Base-by-base conservation (phyloP, 805 yeast genomes). In the Saccharomycopsis sp. region DNA sequence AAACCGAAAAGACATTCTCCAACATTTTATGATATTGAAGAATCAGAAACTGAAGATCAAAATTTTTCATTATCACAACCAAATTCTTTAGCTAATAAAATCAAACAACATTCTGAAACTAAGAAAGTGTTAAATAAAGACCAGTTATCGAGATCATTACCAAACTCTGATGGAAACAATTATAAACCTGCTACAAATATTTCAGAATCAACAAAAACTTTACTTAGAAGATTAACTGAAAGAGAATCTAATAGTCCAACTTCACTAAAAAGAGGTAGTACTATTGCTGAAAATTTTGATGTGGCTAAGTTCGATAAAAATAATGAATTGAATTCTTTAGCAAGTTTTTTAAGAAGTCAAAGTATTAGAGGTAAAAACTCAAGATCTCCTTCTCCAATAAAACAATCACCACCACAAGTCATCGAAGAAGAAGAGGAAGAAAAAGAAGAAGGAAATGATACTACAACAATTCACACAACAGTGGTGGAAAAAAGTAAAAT, bases 61-160 rank as follows among this genome's bases (percentile, higher is more conserved):
- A 10, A 42, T 8, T 45, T 45, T 36, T 42, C 49, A 8, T 20
- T 45, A 5, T 42, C 46, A 12, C 49, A 45, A 23, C 49, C 49
- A 2, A 42, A 36, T 27, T 36, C 44, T 3, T 23, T 45, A 8
- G 41, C 46, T 14, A 35, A 41, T 17, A 45, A 42, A 30, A 15
- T 45, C 19, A 33, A 41, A 19, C 44, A 39, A 18, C 40, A 31
- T 23, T 28, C 31, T n/a, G 40, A 39, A 18, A 15, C 10, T 5
- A 38, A 36, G 31, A 21, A 31, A 21, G 9, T 10, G 27, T 33
- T 32, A 15, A 31, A 31, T 8, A 21, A 35, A 13, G 19, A 27
- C 25, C 26, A 15, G 9, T 27, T 43, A 20, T 35, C 42, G 2
- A 39, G 29, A 27, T 43, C 46, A 12, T 18, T 44, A 8, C 46